A percentile compares a stretch with the other conserved stretches of the same genome.
These are phyloP conservation scores for Golubevia pallescens DNA, from an alignment of 1,284 basidiomycete genomes.

Conservation along the genomic window DNA sequence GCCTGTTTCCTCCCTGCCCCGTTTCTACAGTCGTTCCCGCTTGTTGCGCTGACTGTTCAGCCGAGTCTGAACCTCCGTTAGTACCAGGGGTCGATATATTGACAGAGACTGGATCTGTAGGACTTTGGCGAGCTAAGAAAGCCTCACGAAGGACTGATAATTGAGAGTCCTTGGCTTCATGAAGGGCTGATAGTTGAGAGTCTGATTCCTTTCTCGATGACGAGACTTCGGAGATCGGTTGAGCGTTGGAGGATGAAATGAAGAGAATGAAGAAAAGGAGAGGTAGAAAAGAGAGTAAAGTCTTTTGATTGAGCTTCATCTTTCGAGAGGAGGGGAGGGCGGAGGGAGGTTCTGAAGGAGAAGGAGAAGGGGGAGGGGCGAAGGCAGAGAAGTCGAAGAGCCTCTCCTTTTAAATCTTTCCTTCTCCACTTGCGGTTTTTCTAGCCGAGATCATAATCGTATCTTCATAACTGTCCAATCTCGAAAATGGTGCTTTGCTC, in stretches of 20 bases:
- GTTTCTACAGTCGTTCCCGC: neutral
- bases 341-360: neutral
- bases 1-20: neutral
- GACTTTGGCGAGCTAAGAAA: too few relatives aligned
- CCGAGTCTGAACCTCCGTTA: too few relatives aligned
- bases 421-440: too few relatives aligned
- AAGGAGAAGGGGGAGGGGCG: neutral
- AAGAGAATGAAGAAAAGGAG: neutral
- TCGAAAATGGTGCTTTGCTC: too few relatives aligned
- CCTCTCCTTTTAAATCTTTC: too few relatives aligned
- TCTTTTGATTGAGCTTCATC: neutral
- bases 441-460: too few relatives aligned
- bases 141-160: neutral
- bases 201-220: too few relatives aligned
- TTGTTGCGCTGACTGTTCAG: too few relatives aligned
- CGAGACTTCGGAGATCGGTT: neutral
- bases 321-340: neutral
- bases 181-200: slow-evolving; percentile 6
- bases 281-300: neutral
- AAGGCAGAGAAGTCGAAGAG: neutral
- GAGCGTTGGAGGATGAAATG: neutral
- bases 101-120: too few relatives aligned
- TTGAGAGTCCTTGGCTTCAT: slow-evolving; percentile 11
- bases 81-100: too few relatives aligned
- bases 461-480: too few relatives aligned